These are phyloP conservation scores for Neonectria neomacrospora DNA, from an alignment of 2,329 filamentous ascomycete species.

Conservation along the genomic window DNA sequence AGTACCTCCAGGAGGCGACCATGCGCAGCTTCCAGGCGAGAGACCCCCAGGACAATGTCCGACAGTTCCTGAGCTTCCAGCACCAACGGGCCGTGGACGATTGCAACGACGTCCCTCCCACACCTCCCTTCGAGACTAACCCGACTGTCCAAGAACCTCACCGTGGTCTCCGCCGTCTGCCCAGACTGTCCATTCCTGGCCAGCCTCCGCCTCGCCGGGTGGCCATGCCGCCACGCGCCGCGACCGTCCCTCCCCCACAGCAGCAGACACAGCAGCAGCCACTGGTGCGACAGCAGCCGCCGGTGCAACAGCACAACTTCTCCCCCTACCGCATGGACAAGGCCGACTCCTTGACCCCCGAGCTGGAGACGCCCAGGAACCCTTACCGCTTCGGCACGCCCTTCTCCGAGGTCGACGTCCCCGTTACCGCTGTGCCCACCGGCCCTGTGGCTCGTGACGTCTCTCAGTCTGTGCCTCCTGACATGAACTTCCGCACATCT, in stretches of 20 bases:
- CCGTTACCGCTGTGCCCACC: constrained; percentile 76
- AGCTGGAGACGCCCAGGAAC: constrained; percentile 65
- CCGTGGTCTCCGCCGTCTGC: constrained; percentile 66
- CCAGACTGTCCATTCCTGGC: constrained; percentile 70
- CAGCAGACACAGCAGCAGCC: constrained; percentile 40
- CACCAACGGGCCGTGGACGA: constrained; percentile 59
- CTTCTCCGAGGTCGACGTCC: constrained; percentile 90
- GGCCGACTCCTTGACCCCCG: constrained; percentile 62
- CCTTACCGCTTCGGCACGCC: constrained; percentile 86
- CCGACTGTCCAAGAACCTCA: constrained; percentile 61
- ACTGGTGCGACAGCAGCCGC: constrained; percentile 31
- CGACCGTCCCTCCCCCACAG: constrained; percentile 44
- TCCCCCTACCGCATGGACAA: constrained; percentile 64
- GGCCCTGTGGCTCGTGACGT: constrained; percentile 80
- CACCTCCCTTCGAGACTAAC: constrained; percentile 75
- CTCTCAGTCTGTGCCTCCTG: constrained; percentile 91
- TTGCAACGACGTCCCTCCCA: constrained; percentile 69
- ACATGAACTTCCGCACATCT: constrained; percentile 81
- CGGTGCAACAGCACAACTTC: constrained; percentile 50
- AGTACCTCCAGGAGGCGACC: constrained; percentile 77
- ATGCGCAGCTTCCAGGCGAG: constrained; percentile 76
- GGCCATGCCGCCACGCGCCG: constrained; percentile 42
- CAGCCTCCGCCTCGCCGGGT: constrained; percentile 46
- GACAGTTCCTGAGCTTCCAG: constrained; percentile 90
- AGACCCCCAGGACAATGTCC: constrained; percentile 92